Evolutionary conservation across 2,329 filamentous ascomycete species (phyloP), one percentile per base, ranked within the genome.

Genomic region (Exophiala phaeomuriformis): DNA sequence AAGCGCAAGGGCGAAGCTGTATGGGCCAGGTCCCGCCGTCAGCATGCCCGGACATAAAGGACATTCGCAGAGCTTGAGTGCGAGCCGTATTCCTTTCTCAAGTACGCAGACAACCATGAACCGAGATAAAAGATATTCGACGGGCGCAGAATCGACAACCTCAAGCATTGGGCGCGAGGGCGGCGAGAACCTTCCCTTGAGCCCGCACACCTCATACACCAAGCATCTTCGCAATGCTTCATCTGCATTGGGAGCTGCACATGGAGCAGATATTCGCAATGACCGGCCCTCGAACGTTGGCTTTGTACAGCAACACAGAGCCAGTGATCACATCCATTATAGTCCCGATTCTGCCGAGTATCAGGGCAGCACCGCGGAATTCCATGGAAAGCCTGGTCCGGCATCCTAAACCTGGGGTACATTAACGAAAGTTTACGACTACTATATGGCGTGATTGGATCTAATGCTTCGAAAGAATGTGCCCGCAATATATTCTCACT

Each of bases 201-300:
- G 5, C 7, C 55, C 57, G 30, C 63, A 56, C 19, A 55, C 52
- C 9, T 57, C 55, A 27, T 55, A 56, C 28, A 54, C 32, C 58
- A 64, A 33, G 44, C 61, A 53, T 64, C 66, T 49, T 40, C 52
- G 66, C 49, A 57, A 67, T 47, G 59, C 66, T 46, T 63, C 64
- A 40, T 63, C 66, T 40, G 63, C 64, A 30, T 62, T 68, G 19
- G 68, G 65, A 2, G 39, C 55, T 39, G 58, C 61, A 31, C 64
- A 67, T 29, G 59, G 63, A 36, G 64, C 62, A 4, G 61, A 63
- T 29, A 65, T 67, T 46, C 69, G 73, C 39, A 73, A 63, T 29
- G 67, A 67, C 46, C 69, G 75, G 41, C 74, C 75, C 0, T 75
- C 73, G 4, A 76, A 74, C 48, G 64, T 78, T 66, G 76, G 76